A percentile compares a stretch with the other conserved stretches of the same genome.
Evolutionary conservation across 1,139 yeast genomes (phyloP).

Genomic region (Pichia sp.): DNA sequence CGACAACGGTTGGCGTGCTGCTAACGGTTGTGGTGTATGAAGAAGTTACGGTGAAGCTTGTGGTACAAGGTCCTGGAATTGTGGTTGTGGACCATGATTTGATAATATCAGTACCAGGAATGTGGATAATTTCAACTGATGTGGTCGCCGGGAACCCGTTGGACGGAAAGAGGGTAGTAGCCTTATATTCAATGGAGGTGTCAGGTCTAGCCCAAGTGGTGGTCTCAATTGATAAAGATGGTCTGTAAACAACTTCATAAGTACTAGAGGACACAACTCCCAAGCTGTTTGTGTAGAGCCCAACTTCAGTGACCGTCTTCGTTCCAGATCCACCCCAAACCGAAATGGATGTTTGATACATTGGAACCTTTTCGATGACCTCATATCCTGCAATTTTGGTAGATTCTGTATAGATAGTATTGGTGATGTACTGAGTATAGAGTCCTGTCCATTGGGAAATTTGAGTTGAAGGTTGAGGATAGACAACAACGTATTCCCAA

Average conservation of each 20-base stretch:
- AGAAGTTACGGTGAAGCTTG: neutral
- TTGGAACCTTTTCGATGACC: constrained; percentile 3
- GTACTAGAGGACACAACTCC: neutral
- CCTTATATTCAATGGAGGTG: neutral
- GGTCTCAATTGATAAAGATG: neutral
- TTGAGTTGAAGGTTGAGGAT: constrained; percentile 4
- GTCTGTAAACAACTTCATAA: constrained; percentile 1
- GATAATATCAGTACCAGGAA: constrained; percentile 3
- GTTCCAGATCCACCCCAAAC: constrained; percentile 3
- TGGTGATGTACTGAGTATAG: neutral
- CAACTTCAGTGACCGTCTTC: neutral
- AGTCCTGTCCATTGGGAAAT: constrained; percentile 1
- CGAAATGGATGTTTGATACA: neutral
- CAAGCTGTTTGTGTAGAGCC: neutral
- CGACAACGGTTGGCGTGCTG: neutral
- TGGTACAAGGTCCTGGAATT: neutral
- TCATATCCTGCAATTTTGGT: constrained; percentile 1
- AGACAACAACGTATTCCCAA: constrained; percentile 4
- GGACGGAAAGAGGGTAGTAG: neutral
- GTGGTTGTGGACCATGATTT: constrained; percentile 3
- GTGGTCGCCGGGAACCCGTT: constrained; percentile 2
- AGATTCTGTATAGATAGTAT: neutral
- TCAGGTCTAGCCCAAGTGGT: constrained; percentile 3
- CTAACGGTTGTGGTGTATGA: neutral
- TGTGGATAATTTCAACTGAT: constrained; percentile 2